Evolutionary conservation across 2,329 filamentous ascomycete genomes (phyloP).

Genomic region (Fusarium chaquense): DNA sequence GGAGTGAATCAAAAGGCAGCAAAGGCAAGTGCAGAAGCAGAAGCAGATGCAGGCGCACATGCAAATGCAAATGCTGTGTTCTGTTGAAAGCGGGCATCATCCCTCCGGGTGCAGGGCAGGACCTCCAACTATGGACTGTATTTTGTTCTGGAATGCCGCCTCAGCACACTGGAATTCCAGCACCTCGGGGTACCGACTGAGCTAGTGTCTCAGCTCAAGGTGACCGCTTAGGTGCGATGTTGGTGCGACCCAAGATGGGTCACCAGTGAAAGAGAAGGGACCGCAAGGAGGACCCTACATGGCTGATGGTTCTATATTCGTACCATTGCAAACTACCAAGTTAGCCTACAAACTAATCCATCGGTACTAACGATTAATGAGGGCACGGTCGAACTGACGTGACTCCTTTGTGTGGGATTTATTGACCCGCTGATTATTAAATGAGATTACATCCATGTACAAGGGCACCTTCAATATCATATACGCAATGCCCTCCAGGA

Average conservation of each 20-base stretch:
- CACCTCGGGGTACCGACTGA: background rate
- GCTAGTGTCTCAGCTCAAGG: slow-evolving; percentile 3
- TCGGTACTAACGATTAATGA: background rate
- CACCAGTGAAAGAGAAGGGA: background rate
- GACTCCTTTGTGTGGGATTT: slow-evolving; percentile 30
- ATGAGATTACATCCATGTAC: slow-evolving; percentile 24
- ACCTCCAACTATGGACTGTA: background rate
- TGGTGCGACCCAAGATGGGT: slow-evolving; percentile 22
- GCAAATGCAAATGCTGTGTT: slow-evolving; percentile 6
- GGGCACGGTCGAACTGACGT: slow-evolving; percentile 16
- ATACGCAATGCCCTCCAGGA: slow-evolving; percentile 20
- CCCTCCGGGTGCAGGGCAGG: slow-evolving; percentile 17
- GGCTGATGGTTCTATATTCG: slow-evolving; percentile 10
- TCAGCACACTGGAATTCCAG: slow-evolving; percentile 37
- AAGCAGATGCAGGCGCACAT: background rate
- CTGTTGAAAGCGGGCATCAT: slow-evolving; percentile 9
- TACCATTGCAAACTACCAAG: background rate
- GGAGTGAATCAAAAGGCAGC: background rate
- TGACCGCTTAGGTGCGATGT: slow-evolving; percentile 3
- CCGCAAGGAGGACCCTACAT: slow-evolving; percentile 22
- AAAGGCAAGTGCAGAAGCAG: background rate
- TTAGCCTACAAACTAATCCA: background rate
- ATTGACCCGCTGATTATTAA: slow-evolving; percentile 11
- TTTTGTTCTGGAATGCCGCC: slow-evolving; percentile 37
- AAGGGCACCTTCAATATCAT: slow-evolving; percentile 22